These are phyloP conservation scores for Tephrocybe sp. DNA, from an alignment of 768 basidiomycete species.

Conservation along the genomic window DNA sequence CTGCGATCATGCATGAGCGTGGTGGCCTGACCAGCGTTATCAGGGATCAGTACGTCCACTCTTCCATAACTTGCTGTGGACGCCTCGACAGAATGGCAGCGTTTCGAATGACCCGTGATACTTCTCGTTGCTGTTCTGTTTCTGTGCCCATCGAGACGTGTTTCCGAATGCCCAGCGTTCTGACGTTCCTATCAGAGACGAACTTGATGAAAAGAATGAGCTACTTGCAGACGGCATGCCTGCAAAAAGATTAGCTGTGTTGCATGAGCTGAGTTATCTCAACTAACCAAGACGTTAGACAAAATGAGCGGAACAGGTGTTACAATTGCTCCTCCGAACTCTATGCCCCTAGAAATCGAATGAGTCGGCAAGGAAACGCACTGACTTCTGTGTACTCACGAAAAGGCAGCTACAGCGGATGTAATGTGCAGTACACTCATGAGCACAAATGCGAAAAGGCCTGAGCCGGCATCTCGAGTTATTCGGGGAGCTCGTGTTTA, in stretches of 20 bases:
- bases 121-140: slow-evolving; percentile 9
- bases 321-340: slow-evolving; percentile 15
- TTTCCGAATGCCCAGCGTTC: slow-evolving; percentile 21
- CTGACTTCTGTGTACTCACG: no score
- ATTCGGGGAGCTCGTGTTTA: neutral
- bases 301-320: slow-evolving; percentile 20
- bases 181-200: neutral
- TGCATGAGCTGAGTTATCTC: neutral
- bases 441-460: slow-evolving; percentile 18
- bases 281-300: slow-evolving; percentile 19
- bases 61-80: neutral
- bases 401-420: slow-evolving; percentile 16
- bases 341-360: neutral
- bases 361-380: neutral
- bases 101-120: slow-evolving; percentile 22
- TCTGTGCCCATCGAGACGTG: slow-evolving; percentile 16
- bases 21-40: neutral
- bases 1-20: no score
- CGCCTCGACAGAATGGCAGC: slow-evolving; percentile 1
- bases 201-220: neutral
- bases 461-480: slow-evolving; percentile 3
- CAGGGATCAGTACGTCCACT: neutral
- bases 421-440: slow-evolving; percentile 21
- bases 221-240: slow-evolving; percentile 26
- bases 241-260: slow-evolving; percentile 3